These are phyloP conservation scores for Ilex aquifolium DNA, from an alignment of 257 asterid genomes.

Conservation along the genomic window DNA sequence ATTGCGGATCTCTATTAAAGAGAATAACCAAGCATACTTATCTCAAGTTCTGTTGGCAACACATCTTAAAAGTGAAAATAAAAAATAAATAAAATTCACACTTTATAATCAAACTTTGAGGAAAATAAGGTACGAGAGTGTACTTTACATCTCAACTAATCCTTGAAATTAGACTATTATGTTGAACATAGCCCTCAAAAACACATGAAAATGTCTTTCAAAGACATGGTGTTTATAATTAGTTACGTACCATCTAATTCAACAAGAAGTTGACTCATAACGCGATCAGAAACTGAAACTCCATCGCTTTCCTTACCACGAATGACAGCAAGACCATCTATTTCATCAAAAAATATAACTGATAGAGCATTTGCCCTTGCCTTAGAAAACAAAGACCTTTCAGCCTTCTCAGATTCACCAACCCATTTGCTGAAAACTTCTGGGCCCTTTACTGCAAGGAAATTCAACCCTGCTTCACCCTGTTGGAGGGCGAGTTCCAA, in stretches of 20 bases:
- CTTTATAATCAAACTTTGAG: background rate
- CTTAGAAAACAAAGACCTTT: conserved; percentile 74
- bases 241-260: conserved; percentile 75
- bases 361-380: conserved; percentile 95
- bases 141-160: background rate
- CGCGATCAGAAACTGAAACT: conserved; percentile 91
- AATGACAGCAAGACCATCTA: conserved; percentile 81
- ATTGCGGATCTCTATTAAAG: too few species aligned
- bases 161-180: too few species aligned
- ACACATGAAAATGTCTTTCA: background rate
- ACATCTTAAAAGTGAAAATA: too few species aligned
- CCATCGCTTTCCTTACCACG: conserved; percentile 97
- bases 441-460: conserved; percentile 94
- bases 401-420: conserved; percentile 98
- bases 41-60: too few species aligned
- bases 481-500: conserved; percentile 79
- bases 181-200: too few species aligned
- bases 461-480: conserved; percentile 90
- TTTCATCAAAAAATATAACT: conserved; percentile 87
- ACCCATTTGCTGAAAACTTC: conserved; percentile 98
- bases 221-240: background rate
- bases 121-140: background rate
- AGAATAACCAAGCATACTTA: too few species aligned
- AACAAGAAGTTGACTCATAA: conserved; percentile 92
- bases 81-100: too few species aligned